A percentile compares a stretch with the other conserved stretches of the same genome.
These are phyloP conservation scores for Ettlia oleoabundans DNA, from an alignment of 139 green algal species.

Conservation along the genomic window DNA sequence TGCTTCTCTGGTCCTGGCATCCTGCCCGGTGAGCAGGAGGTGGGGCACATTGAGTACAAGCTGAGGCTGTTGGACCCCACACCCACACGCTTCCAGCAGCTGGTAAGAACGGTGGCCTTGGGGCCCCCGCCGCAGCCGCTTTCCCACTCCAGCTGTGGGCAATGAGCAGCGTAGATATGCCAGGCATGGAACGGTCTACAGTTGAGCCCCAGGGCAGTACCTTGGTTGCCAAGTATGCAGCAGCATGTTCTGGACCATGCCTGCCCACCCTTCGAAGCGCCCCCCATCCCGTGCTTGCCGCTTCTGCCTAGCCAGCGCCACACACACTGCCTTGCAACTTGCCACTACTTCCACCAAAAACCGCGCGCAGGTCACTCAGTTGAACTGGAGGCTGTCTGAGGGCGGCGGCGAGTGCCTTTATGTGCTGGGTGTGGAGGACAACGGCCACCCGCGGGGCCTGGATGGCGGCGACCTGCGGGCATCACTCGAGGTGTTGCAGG, in stretches of 20 bases:
- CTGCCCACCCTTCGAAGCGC: neutral
- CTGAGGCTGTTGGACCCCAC: constrained; percentile 67
- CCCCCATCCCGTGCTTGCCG: neutral
- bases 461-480: constrained; percentile 56
- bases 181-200: too few species aligned
- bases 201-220: too few species aligned
- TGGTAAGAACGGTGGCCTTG: constrained; percentile 70
- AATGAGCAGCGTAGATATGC: neutral
- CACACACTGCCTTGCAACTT: too few species aligned
- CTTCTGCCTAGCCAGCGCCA: neutral
- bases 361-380: constrained; percentile 83
- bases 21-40: constrained; percentile 69
- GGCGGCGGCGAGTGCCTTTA: constrained; percentile 83
- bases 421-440: constrained; percentile 75
- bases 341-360: too few species aligned
- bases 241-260: too few species aligned
- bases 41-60: constrained; percentile 91
- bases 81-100: constrained; percentile 79
- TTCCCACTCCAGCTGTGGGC: neutral
- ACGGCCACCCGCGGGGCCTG: constrained; percentile 83
- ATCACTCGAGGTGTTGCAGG: constrained; percentile 66
- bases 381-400: constrained; percentile 87
- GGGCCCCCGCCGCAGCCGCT: neutral
- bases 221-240: too few species aligned
- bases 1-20: constrained; percentile 49